Base-by-base conservation (phyloP, 2,329 filamentous ascomycete species). In the Xylariaceae sp. region DNA sequence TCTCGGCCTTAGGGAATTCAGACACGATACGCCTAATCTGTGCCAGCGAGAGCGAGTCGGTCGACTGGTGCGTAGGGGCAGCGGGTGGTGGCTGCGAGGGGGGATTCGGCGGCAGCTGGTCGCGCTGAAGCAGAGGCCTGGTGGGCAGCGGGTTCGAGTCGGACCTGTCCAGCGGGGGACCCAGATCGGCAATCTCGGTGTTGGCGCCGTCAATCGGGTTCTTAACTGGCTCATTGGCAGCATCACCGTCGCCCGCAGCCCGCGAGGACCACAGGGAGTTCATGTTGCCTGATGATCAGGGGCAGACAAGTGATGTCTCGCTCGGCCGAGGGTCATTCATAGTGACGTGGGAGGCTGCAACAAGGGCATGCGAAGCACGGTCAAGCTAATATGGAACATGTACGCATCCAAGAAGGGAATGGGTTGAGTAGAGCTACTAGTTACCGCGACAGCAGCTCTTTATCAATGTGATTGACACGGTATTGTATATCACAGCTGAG, bases 1-100 rank as follows among this genome's bases (percentile, higher is more conserved):
- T 80, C 57, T 90, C 87, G 45, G 76, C 66, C 55, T 81, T 82
- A 14, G 86, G 86, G 58, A 89, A 83, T 51, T 91, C 87, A 54
- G 83, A 81, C 15, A 91, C 85, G 47, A 91, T 80, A 57, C 81
- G 82, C 56, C 82, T 80, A 44, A 92, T 75, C 68, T 92, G 87
- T 53, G 83, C 78, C 39, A 92, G 73, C 32, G 87, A 91, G 27
- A 92, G 75, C 14, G 87, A 91, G 69, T 91, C 87, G 19, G 64
- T 81, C 7, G 73, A 75, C 45, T 68, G 67, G 30, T 64, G 66
- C 30, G 32, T 58, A 30, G 58, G 57, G 22, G 54, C 11, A 32
- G 59, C 53, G 4, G 60, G 62, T 22, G 58, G 63, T 12, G 60
- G 59, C 42, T 66, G 64, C 42, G 54, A 38, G 40, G 64, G 61